Evolutionary conservation across 257 asterid genomes (phyloP).

Genomic region (Penstemon barbatus): DNA sequence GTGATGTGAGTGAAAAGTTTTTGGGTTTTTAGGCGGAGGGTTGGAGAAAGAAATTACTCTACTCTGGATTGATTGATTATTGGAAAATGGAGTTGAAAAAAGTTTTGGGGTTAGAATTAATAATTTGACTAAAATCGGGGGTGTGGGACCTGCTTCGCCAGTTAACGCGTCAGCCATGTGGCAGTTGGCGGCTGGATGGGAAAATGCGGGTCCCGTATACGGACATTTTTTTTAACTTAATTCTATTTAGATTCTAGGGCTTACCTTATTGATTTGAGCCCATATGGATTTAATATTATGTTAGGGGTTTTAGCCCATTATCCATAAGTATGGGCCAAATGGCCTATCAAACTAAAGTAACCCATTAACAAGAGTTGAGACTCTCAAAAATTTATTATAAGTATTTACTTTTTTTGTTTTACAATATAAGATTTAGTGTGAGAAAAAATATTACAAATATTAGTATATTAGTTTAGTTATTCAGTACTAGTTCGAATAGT

Average conservation of each 20-base stretch:
- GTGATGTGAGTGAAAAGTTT: background rate
- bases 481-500: too few species aligned
- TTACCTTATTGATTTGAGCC: background rate
- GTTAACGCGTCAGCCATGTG: slow-evolving; percentile 29
- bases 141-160: slow-evolving; percentile 28
- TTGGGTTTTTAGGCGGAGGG: slow-evolving; percentile 22
- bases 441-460: too few species aligned
- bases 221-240: background rate
- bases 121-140: slow-evolving; percentile 31
- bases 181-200: slow-evolving; percentile 28
- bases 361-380: too few species aligned
- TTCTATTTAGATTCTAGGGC: background rate
- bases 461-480: background rate
- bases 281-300: too few species aligned
- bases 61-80: slow-evolving; percentile 4
- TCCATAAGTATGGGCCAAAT: too few species aligned
- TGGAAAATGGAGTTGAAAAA: slow-evolving; percentile 22
- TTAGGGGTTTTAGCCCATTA: too few species aligned
- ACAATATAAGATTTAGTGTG: too few species aligned
- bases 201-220: slow-evolving; percentile 19
- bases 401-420: too few species aligned
- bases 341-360: too few species aligned
- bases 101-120: slow-evolving; percentile 32
- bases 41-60: background rate
- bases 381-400: too few species aligned